Conservation (phyloP, 306 rosid genomes). For the Cucurbita argyrosperma region DNA sequence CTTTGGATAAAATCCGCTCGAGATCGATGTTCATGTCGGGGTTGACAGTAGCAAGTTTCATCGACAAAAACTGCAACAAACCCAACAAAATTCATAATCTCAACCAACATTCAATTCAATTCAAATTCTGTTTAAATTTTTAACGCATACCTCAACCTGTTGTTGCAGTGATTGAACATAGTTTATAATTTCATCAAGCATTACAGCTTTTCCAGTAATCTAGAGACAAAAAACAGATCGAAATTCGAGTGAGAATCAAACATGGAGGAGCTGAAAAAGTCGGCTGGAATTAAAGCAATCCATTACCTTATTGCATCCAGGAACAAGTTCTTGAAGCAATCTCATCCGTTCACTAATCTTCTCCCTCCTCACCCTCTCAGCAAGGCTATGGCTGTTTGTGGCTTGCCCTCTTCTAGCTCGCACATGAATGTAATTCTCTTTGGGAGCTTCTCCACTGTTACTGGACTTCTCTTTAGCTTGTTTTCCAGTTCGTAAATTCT, state of each 20-base stretch:
- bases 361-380: constrained; percentile 99
- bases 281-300: not conserved
- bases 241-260: not conserved
- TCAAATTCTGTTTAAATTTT: not conserved
- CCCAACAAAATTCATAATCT: not conserved
- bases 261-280: not conserved
- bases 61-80: constrained; percentile 73
- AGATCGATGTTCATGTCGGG: constrained; percentile 76
- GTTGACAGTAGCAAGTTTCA: constrained; percentile 96
- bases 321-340: constrained; percentile 98
- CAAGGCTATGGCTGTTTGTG: constrained; percentile 97
- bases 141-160: constrained; percentile 88
- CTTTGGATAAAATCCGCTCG: constrained; percentile 76
- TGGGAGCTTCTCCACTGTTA: constrained; percentile 50
- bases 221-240: constrained; percentile 9
- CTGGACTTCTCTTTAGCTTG: constrained; percentile 55
- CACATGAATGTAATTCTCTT: constrained; percentile 84
- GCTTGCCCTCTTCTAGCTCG: constrained; percentile 99
- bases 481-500: constrained; percentile 32
- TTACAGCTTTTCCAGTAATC: constrained; percentile 98
- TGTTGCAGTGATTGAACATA: constrained; percentile 96
- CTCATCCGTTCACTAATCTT: constrained; percentile 97
- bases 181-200: constrained; percentile 98
- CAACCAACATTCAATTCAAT: not conserved
- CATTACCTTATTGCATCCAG: constrained; percentile 91